Percentiles rank a stretch among this genome's conserved stretches.
These are phyloP conservation scores for Talaromyces ruber DNA, from an alignment of 495 filamentous ascomycete species.

Conservation along the genomic window DNA sequence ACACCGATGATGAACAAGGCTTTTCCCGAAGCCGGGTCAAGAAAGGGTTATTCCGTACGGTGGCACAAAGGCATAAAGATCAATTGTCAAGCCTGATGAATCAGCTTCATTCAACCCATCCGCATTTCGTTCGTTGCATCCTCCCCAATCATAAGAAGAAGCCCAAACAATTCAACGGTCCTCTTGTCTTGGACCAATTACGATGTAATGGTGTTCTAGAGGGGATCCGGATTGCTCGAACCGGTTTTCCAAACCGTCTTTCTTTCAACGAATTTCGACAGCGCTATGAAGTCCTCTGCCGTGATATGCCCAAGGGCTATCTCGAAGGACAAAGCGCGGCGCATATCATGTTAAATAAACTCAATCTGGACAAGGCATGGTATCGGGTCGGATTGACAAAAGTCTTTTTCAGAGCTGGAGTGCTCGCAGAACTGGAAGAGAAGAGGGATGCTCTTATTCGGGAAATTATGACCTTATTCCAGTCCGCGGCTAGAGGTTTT, in stretches of 20 bases:
- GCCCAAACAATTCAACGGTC: constrained; percentile 84
- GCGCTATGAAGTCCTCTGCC: constrained; percentile 94
- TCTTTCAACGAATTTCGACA: constrained; percentile 90
- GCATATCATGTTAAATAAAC: constrained; percentile 79
- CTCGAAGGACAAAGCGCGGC: constrained; percentile 83
- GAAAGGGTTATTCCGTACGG: constrained; percentile 94
- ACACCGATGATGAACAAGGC: constrained; percentile 55
- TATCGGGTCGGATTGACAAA: constrained; percentile 96
- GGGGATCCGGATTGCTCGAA: constrained; percentile 94
- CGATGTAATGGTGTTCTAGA: constrained; percentile 98
- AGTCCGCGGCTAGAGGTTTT: constrained; percentile 84
- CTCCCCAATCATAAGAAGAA: constrained; percentile 97
- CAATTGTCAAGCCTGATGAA: constrained; percentile 90
- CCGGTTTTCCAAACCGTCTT: constrained; percentile 94
- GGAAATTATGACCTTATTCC: constrained; percentile 89
- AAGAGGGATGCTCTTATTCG: constrained; percentile 85
- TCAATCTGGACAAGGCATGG: constrained; percentile 72
- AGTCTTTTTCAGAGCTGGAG: constrained; percentile 95
- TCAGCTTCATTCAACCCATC: constrained; percentile 93
- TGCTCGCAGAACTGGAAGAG: constrained; percentile 94
- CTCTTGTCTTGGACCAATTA: constrained; percentile 88
- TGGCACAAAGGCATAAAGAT: constrained; percentile 96
- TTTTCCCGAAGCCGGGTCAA: constrained; percentile 77
- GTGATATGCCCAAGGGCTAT: constrained; percentile 81
- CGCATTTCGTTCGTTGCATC: constrained; percentile 97